Conservation (phyloP, 306 rosid genomes). For the Oxytropis ochrocephala region DNA sequence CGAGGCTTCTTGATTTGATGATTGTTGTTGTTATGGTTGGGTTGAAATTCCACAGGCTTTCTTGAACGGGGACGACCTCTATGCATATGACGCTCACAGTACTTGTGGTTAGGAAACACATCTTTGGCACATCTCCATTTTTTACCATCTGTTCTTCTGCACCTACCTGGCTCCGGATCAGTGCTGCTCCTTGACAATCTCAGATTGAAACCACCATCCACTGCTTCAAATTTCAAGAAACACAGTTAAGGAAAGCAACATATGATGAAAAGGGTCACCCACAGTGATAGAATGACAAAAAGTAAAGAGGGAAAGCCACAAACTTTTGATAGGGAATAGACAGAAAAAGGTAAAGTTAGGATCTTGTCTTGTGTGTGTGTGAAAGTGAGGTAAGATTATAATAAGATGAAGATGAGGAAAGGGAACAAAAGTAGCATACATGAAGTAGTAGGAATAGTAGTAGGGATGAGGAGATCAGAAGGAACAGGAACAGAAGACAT, state of each 20-base stretch:
- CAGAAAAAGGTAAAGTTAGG: not conserved
- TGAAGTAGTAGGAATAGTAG: not conserved
- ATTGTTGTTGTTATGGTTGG: not conserved
- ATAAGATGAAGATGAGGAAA: not conserved
- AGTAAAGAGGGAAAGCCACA: slow-evolving; percentile 10
- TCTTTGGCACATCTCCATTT: slow-evolving; percentile 89
- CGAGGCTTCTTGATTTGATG: slow-evolving; percentile 44
- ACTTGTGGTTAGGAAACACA: slow-evolving; percentile 67
- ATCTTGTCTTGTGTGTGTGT: not conserved
- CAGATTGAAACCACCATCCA: slow-evolving; percentile 44
- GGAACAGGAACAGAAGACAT: slow-evolving; percentile 73
- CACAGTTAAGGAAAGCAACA: slow-evolving; percentile 9
- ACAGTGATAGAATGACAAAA: slow-evolving; percentile 18
- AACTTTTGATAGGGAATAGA: slow-evolving; percentile 9
- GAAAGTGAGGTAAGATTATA: not conserved
- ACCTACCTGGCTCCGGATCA: slow-evolving; percentile 73
- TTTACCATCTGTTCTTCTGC: slow-evolving; percentile 79
- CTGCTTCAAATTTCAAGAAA: slow-evolving; percentile 27
- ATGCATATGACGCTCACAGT: slow-evolving; percentile 83
- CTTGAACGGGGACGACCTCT: slow-evolving; percentile 99
- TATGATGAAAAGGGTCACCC: slow-evolving; percentile 17
- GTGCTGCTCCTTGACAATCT: slow-evolving; percentile 40
- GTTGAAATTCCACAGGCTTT: slow-evolving; percentile 86
- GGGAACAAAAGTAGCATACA: slow-evolving; percentile 18
- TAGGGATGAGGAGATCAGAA: slow-evolving; percentile 46